phyloP scores from a whole-genome alignment of 371 early-diverging fungal species.

The Mortierella sp. region DNA sequence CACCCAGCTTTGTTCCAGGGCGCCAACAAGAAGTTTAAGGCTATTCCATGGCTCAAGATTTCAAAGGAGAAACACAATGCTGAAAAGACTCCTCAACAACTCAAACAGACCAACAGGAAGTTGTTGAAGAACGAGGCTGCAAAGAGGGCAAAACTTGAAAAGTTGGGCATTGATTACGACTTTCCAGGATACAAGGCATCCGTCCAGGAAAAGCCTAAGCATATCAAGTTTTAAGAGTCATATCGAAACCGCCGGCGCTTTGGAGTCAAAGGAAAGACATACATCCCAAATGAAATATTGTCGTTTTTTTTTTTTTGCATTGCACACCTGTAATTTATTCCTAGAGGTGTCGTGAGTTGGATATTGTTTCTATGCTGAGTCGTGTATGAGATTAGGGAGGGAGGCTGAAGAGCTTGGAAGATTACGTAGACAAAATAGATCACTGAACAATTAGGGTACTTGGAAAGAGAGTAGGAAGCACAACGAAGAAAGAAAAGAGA shows the following conservation, averaged over 20 bases:
- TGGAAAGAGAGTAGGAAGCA: too few relatives aligned
- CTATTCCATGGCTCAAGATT: slow-evolving; percentile 64
- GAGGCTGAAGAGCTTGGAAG: too few relatives aligned
- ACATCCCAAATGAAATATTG: neutral
- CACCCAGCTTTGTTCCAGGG: slow-evolving; percentile 79
- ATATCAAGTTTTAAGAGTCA: slow-evolving; percentile 41
- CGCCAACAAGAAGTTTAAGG: slow-evolving; percentile 68
- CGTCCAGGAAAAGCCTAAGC: slow-evolving; percentile 51
- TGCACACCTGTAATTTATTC: too few relatives aligned
- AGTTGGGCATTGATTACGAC: slow-evolving; percentile 83
- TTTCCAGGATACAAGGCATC: slow-evolving; percentile 71
- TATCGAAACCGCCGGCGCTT: too few relatives aligned
- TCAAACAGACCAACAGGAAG: slow-evolving; percentile 53
- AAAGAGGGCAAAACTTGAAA: slow-evolving; percentile 66
- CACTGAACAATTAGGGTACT: too few relatives aligned
- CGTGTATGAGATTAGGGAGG: too few relatives aligned
- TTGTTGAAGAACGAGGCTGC: slow-evolving; percentile 64
- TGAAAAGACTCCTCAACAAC: slow-evolving; percentile 61
- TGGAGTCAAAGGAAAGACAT: too few relatives aligned
- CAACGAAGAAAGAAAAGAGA: too few relatives aligned
- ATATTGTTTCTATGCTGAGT: too few relatives aligned
- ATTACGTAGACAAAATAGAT: too few relatives aligned
- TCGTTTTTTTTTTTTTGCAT: slow-evolving; percentile 1
- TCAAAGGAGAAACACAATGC: slow-evolving; percentile 69
- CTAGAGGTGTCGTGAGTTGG: too few relatives aligned